phyloP scores from a whole-genome alignment of 148 eudicot species.

The Selenicereus undatus region DNA sequence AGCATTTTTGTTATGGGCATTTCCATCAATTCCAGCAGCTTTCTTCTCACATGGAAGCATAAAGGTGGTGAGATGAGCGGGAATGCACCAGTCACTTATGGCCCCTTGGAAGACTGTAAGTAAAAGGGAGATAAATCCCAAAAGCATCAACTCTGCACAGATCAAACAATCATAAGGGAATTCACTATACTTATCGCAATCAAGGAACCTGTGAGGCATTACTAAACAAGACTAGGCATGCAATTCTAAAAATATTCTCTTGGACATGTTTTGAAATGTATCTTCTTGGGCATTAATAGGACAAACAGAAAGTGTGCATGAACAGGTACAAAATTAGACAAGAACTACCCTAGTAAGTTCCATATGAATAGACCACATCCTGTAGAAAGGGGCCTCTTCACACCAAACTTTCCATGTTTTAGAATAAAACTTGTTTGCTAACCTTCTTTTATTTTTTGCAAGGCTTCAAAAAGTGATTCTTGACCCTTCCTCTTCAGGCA shows the following conservation, averaged over 20 bases:
- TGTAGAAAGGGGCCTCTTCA: not conserved
- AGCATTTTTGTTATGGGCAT: conserved; percentile 6
- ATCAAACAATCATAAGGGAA: not conserved
- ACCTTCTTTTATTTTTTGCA: conserved; percentile 88
- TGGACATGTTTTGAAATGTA: not conserved
- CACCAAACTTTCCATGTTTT: not conserved
- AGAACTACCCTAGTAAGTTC: not conserved
- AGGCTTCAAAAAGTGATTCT: conserved; percentile 55
- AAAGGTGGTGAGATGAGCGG: conserved; percentile 43
- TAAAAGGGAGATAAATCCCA: conserved; percentile 90
- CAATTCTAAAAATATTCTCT: not conserved
- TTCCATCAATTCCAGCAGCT: conserved; percentile 19
- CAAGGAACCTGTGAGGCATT: not conserved
- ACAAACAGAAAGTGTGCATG: not conserved
- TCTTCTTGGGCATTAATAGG: not conserved
- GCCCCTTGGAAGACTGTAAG: conserved; percentile 68
- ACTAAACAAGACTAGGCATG: not conserved
- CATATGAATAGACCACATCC: not conserved
- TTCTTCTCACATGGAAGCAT: conserved; percentile 77
- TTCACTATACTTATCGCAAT: not conserved
- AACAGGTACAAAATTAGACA: not conserved
- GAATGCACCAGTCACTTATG: conserved; percentile 63
- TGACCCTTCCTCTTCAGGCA: conserved; percentile 48
- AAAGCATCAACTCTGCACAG: conserved; percentile 79
- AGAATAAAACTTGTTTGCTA: not conserved